phyloP scores from a whole-genome alignment of 2,329 filamentous ascomycete genomes.

The Aquanectria penicillioides region DNA sequence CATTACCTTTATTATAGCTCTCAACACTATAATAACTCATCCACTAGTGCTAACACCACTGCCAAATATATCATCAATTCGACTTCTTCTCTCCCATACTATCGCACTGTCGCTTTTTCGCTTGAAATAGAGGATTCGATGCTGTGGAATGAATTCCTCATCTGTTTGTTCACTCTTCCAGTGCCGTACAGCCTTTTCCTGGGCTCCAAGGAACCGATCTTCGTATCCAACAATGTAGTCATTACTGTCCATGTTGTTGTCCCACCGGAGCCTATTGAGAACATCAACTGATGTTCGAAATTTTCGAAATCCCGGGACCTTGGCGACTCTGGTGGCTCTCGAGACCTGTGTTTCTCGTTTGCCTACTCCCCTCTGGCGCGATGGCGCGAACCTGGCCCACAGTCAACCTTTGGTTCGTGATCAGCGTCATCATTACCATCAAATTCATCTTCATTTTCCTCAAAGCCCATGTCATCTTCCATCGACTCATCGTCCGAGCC shows the following conservation, averaged over 20 bases:
- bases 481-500: conserved; percentile 52
- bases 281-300: conserved; percentile 68
- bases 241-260: conserved; percentile 59
- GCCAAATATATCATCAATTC: conserved; percentile 66
- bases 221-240: conserved; percentile 70
- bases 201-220: conserved; percentile 66
- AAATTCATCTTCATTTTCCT: conserved; percentile 45
- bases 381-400: conserved; percentile 7
- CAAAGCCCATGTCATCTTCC: conserved; percentile 54
- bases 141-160: conserved; percentile 74
- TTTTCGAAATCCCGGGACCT: conserved; percentile 52
- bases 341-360: conserved; percentile 20
- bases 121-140: conserved; percentile 71
- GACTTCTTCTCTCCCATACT: conserved; percentile 67
- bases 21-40: conserved; percentile 1
- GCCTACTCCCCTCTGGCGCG: conserved; percentile 6
- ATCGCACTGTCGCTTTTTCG: conserved; percentile 58
- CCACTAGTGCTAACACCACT: conserved; percentile 52
- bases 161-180: conserved; percentile 72
- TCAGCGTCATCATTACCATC: conserved; percentile 44
- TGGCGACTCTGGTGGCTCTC: conserved; percentile 28
- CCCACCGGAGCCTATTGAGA: conserved; percentile 69
- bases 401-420: neutral
- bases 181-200: conserved; percentile 62
- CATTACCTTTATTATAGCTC: too few relatives aligned